These are phyloP conservation scores for Thielaviopsis euricoi DNA, from an alignment of 2,329 filamentous ascomycete species.

Conservation along the genomic window DNA sequence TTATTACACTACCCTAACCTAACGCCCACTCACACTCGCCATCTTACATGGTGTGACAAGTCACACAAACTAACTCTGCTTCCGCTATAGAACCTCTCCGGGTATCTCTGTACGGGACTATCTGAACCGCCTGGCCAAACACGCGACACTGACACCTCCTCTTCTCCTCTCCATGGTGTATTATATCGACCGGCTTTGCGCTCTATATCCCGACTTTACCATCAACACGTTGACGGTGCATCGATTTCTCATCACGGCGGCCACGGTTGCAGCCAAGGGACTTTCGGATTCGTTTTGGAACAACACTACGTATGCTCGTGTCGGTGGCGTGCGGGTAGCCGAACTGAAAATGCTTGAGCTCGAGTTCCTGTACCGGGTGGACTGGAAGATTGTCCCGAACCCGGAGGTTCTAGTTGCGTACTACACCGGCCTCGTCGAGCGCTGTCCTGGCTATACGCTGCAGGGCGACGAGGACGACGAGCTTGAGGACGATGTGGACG, in stretches of 20 bases:
- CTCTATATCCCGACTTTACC: conserved; percentile 83
- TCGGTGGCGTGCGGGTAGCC: conserved; percentile 78
- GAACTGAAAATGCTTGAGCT: conserved; percentile 85
- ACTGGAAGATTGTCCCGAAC: conserved; percentile 94
- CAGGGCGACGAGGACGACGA: conserved; percentile 25
- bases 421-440: conserved; percentile 69
- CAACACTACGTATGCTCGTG: conserved; percentile 86
- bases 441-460: conserved; percentile 38
- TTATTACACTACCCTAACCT: conserved; percentile 14
- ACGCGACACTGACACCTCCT: conserved; percentile 83
- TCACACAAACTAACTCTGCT: neutral
- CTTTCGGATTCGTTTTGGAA: conserved; percentile 97
- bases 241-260: conserved; percentile 88
- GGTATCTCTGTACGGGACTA: conserved; percentile 93
- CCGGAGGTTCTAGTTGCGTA: conserved; percentile 89
- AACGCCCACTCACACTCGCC: neutral
- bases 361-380: conserved; percentile 79
- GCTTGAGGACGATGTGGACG: conserved; percentile 20
- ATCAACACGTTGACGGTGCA: conserved; percentile 94
- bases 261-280: conserved; percentile 89
- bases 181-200: conserved; percentile 90
- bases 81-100: conserved; percentile 41
- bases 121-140: conserved; percentile 76
- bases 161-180: conserved; percentile 98
- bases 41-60: neutral